Evolutionary conservation across 2,329 filamentous ascomycete genomes (phyloP).

Genomic region (Aspergillus unguis): DNA sequence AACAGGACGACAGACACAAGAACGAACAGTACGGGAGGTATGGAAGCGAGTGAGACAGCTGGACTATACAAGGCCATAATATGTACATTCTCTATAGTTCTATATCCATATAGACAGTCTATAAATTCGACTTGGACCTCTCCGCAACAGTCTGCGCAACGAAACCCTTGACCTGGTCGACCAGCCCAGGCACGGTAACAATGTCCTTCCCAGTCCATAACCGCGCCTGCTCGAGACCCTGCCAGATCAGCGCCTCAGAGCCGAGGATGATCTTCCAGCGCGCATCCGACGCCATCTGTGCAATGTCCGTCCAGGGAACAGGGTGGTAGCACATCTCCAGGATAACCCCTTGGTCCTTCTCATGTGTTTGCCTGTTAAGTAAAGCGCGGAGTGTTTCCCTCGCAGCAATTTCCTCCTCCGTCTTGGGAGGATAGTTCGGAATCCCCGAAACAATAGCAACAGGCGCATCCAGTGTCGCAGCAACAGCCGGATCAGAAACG

Average conservation of each 20-base stretch:
- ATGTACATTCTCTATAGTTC: slow-evolving; percentile 2
- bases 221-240: slow-evolving; percentile 65
- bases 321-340: slow-evolving; percentile 86
- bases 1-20: slow-evolving; percentile 64
- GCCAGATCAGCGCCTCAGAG: slow-evolving; percentile 73
- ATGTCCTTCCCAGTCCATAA: slow-evolving; percentile 63
- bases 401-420: slow-evolving; percentile 59
- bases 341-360: slow-evolving; percentile 59
- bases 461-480: slow-evolving; percentile 54
- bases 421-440: slow-evolving; percentile 70
- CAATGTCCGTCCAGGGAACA: slow-evolving; percentile 63
- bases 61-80: slow-evolving; percentile 58
- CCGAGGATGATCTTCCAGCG: slow-evolving; percentile 74
- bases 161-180: slow-evolving; percentile 56
- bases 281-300: slow-evolving; percentile 55
- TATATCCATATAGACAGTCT: slow-evolving; percentile 12
- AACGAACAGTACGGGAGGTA: slow-evolving; percentile 67
- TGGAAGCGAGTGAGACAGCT: slow-evolving; percentile 66
- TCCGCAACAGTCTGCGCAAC: slow-evolving; percentile 50
- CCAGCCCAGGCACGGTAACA: slow-evolving; percentile 53
- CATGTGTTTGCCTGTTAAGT: slow-evolving; percentile 24
- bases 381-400: slow-evolving; percentile 50
- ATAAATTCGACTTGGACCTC: slow-evolving; percentile 28
- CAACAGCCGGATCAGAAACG: slow-evolving; percentile 61
- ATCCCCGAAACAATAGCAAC: slow-evolving; percentile 71